phyloP scores from a whole-genome alignment of 352 stramenopile genomes.

The Globisporangium echinulatum region DNA sequence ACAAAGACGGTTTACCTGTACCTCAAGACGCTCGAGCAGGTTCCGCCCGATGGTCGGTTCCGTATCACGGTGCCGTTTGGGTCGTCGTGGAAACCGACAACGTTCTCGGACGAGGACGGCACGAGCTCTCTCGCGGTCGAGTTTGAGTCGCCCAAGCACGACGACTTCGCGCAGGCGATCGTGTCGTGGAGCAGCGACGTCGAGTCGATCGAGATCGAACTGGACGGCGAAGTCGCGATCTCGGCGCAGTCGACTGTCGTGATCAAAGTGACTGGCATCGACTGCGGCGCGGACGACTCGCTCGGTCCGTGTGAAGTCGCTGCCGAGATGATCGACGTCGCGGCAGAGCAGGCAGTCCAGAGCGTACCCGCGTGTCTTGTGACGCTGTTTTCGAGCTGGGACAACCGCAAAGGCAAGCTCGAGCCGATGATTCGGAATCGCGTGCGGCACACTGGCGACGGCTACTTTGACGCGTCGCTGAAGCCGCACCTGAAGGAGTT shows the following conservation, averaged over 20 bases:
- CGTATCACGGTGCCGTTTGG: slow-evolving; percentile 23
- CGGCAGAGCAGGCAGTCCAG: neutral
- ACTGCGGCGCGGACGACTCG: slow-evolving; percentile 19
- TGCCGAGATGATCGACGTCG: slow-evolving; percentile 8
- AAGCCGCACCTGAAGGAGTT: slow-evolving; percentile 26
- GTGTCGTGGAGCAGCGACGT: slow-evolving; percentile 21
- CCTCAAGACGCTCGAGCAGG: slow-evolving; percentile 27
- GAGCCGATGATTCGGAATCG: slow-evolving; percentile 15
- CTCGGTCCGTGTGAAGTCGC: slow-evolving; percentile 40
- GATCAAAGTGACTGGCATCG: slow-evolving; percentile 26
- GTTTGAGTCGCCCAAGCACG: slow-evolving; percentile 25
- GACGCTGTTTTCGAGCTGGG: slow-evolving; percentile 32
- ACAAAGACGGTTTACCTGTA: slow-evolving; percentile 23
- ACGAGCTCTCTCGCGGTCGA: slow-evolving; percentile 13
- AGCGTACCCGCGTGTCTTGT: slow-evolving; percentile 15
- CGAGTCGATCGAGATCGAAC: slow-evolving; percentile 21
- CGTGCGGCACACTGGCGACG: slow-evolving; percentile 4
- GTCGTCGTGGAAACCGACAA: slow-evolving; percentile 20
- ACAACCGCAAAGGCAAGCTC: slow-evolving; percentile 23
- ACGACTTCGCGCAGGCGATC: slow-evolving; percentile 24
- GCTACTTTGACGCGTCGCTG: slow-evolving; percentile 33
- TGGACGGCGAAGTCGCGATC: slow-evolving; percentile 30
- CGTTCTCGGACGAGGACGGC: slow-evolving; percentile 6
- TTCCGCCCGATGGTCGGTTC: slow-evolving; percentile 25
- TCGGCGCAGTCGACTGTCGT: slow-evolving; percentile 23